Evolutionary conservation across 345 rosid genomes (phyloP).

Genomic region (Laguncularia racemosa): DNA sequence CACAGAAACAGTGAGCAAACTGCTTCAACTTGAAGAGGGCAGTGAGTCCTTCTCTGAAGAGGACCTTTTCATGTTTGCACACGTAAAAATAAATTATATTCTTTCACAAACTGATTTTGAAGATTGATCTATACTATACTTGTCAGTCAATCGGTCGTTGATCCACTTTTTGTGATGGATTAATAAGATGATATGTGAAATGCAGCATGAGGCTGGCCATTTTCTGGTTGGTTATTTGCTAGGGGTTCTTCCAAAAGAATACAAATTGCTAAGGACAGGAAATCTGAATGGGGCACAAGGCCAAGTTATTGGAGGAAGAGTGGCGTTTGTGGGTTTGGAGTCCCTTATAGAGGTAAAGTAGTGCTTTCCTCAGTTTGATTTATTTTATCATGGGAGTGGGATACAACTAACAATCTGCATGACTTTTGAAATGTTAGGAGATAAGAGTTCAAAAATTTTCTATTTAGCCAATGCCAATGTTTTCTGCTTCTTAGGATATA

Average conservation of each 20-base stretch:
- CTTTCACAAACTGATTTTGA: too few relatives aligned
- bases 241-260: conserved; percentile 53
- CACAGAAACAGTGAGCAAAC: background rate
- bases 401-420: too few relatives aligned
- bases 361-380: background rate
- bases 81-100: too few relatives aligned
- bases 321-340: conserved; percentile 46
- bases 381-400: too few relatives aligned
- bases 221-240: conserved; percentile 53
- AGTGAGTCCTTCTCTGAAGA: conserved; percentile 14
- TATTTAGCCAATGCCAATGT: too few relatives aligned
- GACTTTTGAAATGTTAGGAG: background rate
- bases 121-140: too few relatives aligned
- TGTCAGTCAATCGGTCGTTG: too few relatives aligned
- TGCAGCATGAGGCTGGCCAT: conserved; percentile 65
- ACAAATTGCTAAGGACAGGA: conserved; percentile 30
- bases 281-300: conserved; percentile 11
- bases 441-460: background rate
- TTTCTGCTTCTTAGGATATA: too few relatives aligned
- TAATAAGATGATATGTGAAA: too few relatives aligned
- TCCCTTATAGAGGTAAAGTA: conserved; percentile 49
- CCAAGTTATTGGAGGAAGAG: conserved; percentile 26
- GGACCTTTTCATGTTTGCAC: conserved; percentile 18
- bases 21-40: conserved; percentile 10
- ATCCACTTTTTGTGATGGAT: too few relatives aligned